Evolutionary conservation across 257 asterid genomes (phyloP).

Genomic region (Nicotiana tomentosiformis): DNA sequence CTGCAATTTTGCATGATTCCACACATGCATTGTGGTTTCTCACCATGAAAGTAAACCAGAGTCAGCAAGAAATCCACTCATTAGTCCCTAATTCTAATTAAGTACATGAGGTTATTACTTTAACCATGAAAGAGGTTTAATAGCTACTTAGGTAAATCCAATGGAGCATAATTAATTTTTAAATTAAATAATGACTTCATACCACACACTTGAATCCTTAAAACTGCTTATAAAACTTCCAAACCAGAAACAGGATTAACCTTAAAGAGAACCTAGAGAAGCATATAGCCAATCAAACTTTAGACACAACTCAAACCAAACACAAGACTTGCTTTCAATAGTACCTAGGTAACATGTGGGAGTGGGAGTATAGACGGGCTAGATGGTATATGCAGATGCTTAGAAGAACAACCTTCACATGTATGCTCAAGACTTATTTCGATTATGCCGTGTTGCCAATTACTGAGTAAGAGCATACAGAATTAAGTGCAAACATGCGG

Average conservation of each 20-base stretch:
- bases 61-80: not conserved
- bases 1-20: not conserved
- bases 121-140: not conserved
- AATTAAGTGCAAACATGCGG: not conserved
- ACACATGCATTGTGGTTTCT: constrained; percentile 1
- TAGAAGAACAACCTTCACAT: not conserved
- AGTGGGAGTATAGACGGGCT: not conserved
- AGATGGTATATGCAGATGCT: not conserved
- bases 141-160: not conserved
- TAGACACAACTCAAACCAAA: not conserved
- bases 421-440: not conserved
- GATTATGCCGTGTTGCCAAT: not conserved
- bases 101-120: not conserved
- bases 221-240: not conserved
- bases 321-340: not conserved
- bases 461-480: not conserved
- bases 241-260: not conserved
- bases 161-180: not conserved
- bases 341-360: not conserved
- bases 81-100: not conserved
- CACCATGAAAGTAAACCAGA: not conserved
- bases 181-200: not conserved
- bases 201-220: not conserved
- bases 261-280: not conserved
- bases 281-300: not conserved